Conservation (phyloP, 805 yeast species). For the Saccharomycopsis fodiens region DNA sequence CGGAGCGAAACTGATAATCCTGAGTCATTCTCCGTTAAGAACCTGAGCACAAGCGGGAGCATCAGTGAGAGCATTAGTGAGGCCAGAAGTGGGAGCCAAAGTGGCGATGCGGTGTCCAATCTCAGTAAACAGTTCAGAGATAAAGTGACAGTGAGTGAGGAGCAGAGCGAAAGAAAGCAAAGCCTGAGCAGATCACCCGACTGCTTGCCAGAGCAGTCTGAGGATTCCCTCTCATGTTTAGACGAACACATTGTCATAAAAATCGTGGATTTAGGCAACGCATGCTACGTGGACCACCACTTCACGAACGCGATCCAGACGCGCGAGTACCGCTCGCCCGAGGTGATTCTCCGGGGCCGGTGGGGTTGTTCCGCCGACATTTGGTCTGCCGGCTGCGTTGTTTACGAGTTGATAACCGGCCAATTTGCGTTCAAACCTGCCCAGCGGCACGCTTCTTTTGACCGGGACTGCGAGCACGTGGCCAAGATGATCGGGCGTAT, state of each 20-base stretch:
- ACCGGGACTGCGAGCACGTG: slow-evolving; percentile 80
- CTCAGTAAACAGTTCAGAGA: no score
- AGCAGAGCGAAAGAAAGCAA: neutral
- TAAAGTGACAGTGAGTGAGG: neutral
- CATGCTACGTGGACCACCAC: slow-evolving; percentile 74
- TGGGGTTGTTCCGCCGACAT: slow-evolving; percentile 97
- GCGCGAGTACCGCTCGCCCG: slow-evolving; percentile 89
- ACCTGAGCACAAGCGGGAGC: neutral
- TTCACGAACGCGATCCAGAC: slow-evolving; percentile 89
- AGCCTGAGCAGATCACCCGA: no score
- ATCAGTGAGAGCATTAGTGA: slow-evolving; percentile 9
- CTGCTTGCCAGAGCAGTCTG: slow-evolving; percentile 22
- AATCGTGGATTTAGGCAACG: slow-evolving; percentile 91
- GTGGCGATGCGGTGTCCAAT: neutral
- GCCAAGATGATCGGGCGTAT: slow-evolving; percentile 76
- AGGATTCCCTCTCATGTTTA: slow-evolving; percentile 18
- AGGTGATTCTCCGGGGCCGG: slow-evolving; percentile 63
- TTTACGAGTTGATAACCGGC: slow-evolving; percentile 88
- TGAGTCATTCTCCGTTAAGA: neutral
- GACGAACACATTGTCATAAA: slow-evolving; percentile 49
- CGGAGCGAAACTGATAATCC: neutral
- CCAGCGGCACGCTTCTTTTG: slow-evolving; percentile 29
- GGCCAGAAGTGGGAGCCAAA: no score
- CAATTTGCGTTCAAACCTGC: slow-evolving; percentile 88
- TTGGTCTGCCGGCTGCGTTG: slow-evolving; percentile 92